A percentile compares a stretch with the other conserved stretches of the same genome.
Conservation (phyloP, 345 rosid genomes). For the Lagerstroemia speciosa region DNA sequence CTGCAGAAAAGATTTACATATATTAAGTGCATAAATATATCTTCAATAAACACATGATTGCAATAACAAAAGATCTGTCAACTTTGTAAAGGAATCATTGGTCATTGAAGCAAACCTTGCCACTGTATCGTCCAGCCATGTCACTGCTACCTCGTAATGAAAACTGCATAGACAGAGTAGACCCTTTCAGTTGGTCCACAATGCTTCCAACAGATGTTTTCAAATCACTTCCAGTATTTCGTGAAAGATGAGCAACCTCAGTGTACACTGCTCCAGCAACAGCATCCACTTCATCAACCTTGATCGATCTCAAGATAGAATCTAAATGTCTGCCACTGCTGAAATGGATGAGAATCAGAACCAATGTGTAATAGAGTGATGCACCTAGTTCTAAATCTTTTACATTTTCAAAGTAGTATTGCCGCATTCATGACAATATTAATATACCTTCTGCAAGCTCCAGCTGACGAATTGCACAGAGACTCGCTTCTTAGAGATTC, state of each 20-base stretch:
- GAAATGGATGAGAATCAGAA: constrained; percentile 18
- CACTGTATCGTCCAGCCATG: constrained; percentile 39
- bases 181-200: constrained; percentile 59
- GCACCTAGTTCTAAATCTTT: neutral
- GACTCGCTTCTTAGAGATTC: neutral
- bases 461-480: neutral
- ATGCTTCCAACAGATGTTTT: constrained; percentile 55
- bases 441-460: neutral
- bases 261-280: constrained; percentile 23
- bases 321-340: constrained; percentile 20
- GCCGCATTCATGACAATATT: neutral
- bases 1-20: constrained; percentile 25
- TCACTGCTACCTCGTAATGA: constrained; percentile 24
- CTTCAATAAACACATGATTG: constrained; percentile 6
- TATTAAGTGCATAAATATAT: constrained; percentile 8
- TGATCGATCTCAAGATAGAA: constrained; percentile 28
- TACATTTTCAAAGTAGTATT: neutral
- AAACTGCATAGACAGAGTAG: constrained; percentile 35
- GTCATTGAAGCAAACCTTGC: constrained; percentile 44
- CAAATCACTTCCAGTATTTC: constrained; percentile 33
- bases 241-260: constrained; percentile 19
- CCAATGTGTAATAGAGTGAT: constrained; percentile 1
- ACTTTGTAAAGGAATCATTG: constrained; percentile 3
- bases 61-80: constrained; percentile 3
- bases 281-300: constrained; percentile 21